A percentile compares a stretch with the other conserved stretches of the same genome.
Evolutionary conservation across 495 filamentous ascomycete genomes (phyloP).

Genomic region (Hyaloscypha bicolor): DNA sequence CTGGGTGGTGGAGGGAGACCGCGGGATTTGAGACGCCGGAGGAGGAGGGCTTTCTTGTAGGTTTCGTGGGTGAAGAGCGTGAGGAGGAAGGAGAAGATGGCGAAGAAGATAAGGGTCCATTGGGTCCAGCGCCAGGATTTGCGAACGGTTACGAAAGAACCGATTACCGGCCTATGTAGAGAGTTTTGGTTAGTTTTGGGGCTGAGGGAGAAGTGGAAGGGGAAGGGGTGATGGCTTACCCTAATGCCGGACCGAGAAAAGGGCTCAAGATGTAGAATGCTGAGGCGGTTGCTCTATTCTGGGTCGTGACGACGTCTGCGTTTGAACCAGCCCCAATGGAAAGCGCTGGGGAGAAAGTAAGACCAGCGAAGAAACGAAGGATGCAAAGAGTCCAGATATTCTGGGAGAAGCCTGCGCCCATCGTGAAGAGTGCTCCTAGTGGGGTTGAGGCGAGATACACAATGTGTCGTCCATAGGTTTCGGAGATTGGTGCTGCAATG

Average conservation of each 20-base stretch:
- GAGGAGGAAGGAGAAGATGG: slow-evolving; percentile 43
- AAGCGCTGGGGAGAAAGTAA: slow-evolving; percentile 55
- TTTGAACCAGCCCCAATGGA: slow-evolving; percentile 57
- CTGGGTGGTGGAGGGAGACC: slow-evolving; percentile 41
- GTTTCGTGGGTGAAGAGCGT: slow-evolving; percentile 57
- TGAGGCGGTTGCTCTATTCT: slow-evolving; percentile 46
- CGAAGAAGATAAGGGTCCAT: slow-evolving; percentile 43
- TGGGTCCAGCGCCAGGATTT: slow-evolving; percentile 67
- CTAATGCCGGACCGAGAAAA: slow-evolving; percentile 59
- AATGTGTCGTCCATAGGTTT: slow-evolving; percentile 53
- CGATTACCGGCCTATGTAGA: slow-evolving; percentile 55
- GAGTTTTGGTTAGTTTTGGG: background rate
- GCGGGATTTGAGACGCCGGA: slow-evolving; percentile 48
- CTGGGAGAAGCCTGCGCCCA: slow-evolving; percentile 61
- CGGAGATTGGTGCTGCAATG: slow-evolving; percentile 60
- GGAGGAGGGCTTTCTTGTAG: slow-evolving; percentile 63
- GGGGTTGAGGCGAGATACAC: slow-evolving; percentile 55
- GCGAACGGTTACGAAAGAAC: slow-evolving; percentile 59
- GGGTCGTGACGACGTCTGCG: slow-evolving; percentile 52
- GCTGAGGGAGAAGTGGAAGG: background rate
- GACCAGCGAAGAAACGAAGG: slow-evolving; percentile 64
- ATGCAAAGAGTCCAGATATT: slow-evolving; percentile 57
- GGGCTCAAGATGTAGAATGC: slow-evolving; percentile 56
- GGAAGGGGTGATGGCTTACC: slow-evolving; percentile 30
- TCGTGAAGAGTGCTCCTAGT: slow-evolving; percentile 60